phyloP scores from a whole-genome alignment of 2,329 filamentous ascomycete species.

The Fusarium sp. region DNA sequence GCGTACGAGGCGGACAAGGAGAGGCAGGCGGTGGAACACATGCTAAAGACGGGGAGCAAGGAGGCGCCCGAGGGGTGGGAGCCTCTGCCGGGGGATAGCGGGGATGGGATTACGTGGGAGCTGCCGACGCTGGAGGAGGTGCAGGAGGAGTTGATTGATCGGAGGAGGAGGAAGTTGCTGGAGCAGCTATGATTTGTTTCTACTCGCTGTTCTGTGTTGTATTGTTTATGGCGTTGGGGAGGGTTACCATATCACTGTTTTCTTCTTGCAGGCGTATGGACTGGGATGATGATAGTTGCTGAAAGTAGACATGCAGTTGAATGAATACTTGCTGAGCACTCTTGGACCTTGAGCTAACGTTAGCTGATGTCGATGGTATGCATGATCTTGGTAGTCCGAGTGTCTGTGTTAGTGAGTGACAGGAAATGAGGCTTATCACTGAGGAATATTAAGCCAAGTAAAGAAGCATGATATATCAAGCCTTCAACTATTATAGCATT shows the following conservation, averaged over 20 bases:
- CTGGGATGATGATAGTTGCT: constrained; percentile 7
- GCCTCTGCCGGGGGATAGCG: constrained; percentile 84
- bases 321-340: neutral
- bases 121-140: constrained; percentile 90
- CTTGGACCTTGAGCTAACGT: no score
- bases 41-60: constrained; percentile 68
- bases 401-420: no score
- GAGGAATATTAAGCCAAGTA: no score
- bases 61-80: constrained; percentile 79
- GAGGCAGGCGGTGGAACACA: constrained; percentile 77
- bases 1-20: constrained; percentile 87
- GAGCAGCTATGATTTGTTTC: constrained; percentile 72
- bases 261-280: constrained; percentile 31
- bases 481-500: no score
- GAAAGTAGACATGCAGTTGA: constrained; percentile 12
- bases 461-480: no score
- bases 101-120: constrained; percentile 84
- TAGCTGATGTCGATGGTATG: no score
- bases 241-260: constrained; percentile 4
- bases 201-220: no score
- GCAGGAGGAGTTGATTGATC: constrained; percentile 90
- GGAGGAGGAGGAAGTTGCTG: constrained; percentile 82
- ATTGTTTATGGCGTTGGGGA: constrained; percentile 25
- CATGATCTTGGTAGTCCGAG: no score
- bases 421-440: no score